A percentile compares a stretch with the other conserved stretches of the same genome.
phyloP scores from a whole-genome alignment of 2,329 filamentous ascomycete species.

The Thelonectria olida region DNA sequence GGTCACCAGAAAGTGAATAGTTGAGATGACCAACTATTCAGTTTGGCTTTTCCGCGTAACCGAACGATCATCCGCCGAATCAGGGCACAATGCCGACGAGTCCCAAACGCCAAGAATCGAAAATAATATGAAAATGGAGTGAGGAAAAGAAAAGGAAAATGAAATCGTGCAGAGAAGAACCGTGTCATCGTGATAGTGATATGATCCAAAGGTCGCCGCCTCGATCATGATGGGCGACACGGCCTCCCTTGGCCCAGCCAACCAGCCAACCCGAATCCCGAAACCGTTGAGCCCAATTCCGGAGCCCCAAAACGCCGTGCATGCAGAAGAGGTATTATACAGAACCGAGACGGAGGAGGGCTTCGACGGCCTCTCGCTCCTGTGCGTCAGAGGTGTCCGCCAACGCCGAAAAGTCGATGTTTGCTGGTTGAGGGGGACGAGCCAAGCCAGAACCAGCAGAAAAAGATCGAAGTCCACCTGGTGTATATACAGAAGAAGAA shows the following conservation, averaged over 20 bases:
- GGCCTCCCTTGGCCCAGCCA: conserved; percentile 44
- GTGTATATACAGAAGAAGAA: conserved; percentile 58
- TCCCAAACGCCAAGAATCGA: conserved; percentile 37
- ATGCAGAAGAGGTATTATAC: conserved; percentile 68
- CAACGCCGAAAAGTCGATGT: conserved; percentile 62
- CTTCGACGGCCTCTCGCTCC: conserved; percentile 84
- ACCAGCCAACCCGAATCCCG: conserved; percentile 36
- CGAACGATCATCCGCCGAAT: conserved; percentile 23
- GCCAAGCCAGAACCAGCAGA: conserved; percentile 62
- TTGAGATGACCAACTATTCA: conserved; percentile 10
- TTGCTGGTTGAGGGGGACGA: conserved; percentile 60
- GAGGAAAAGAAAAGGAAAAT: conserved; percentile 22
- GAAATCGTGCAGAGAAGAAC: conserved; percentile 30
- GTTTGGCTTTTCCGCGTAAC: conserved; percentile 27
- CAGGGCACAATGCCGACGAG: conserved; percentile 26
- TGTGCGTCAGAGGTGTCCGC: conserved; percentile 69
- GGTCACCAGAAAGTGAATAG: conserved; percentile 1
- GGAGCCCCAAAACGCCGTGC: conserved; percentile 57
- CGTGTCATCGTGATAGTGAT: conserved; percentile 46
- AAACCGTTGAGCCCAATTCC: conserved; percentile 29
- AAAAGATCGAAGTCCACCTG: conserved; percentile 58
- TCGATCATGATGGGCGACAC: conserved; percentile 44
- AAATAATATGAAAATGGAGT: conserved; percentile 22
- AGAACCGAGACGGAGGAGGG: conserved; percentile 83
- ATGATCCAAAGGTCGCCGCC: conserved; percentile 45